phyloP scores from a whole-genome alignment of 2,329 filamentous ascomycete species.

The Tothia fuscella region DNA sequence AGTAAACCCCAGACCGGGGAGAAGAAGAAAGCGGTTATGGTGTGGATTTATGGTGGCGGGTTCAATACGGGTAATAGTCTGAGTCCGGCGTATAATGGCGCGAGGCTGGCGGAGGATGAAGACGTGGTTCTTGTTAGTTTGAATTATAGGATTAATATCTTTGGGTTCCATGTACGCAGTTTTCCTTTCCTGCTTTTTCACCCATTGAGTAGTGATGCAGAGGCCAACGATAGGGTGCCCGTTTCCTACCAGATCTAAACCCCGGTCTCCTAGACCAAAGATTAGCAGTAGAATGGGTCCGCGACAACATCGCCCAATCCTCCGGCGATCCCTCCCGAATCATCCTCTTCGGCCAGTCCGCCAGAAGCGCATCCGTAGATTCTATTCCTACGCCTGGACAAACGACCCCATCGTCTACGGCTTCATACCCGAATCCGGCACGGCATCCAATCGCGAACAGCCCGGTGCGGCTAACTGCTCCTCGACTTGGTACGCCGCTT shows the following conservation, averaged over 20 bases:
- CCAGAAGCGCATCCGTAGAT: conserved; percentile 16
- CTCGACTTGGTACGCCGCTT: conserved; percentile 3
- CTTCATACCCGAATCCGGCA: conserved; percentile 12
- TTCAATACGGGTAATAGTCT: neutral
- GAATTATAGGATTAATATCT: conserved; percentile 15
- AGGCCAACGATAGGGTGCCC: neutral
- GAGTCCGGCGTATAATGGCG: conserved; percentile 17
- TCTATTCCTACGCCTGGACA: conserved; percentile 12
- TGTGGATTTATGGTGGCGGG: conserved; percentile 8
- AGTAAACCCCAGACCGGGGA: conserved; percentile 9
- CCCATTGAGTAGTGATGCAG: neutral
- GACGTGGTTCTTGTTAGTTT: conserved; percentile 21
- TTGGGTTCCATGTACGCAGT: conserved; percentile 13
- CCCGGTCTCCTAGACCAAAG: conserved; percentile 17
- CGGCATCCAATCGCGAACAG: neutral
- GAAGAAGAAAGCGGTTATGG: conserved; percentile 1
- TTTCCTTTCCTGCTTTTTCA: no score
- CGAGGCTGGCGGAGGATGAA: conserved; percentile 18
- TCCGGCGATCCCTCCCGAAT: conserved; percentile 14
- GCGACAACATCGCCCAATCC: conserved; percentile 13
- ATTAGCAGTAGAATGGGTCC: conserved; percentile 16
- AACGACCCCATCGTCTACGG: conserved; percentile 12
- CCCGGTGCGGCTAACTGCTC: conserved; percentile 12
- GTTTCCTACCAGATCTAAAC: conserved; percentile 11
- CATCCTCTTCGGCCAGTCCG: conserved; percentile 17